Conservation (phyloP, 2,329 filamentous ascomycete genomes). For the Ceratocystis diversiconidia region DNA sequence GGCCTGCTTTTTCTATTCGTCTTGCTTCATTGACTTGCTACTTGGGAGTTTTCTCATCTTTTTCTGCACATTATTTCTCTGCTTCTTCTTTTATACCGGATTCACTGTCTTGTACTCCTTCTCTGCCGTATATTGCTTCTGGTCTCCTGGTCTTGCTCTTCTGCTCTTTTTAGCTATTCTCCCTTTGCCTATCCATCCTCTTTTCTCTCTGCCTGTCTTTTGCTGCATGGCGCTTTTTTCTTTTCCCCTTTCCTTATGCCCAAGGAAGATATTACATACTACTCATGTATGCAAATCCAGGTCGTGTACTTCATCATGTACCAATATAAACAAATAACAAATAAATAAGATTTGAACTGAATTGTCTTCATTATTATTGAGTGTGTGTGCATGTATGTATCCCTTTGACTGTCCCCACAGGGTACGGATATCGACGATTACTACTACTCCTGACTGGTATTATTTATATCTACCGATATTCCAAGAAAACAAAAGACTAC, state of each 20-base stretch:
- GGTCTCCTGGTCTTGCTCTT: neutral
- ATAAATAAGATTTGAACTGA: neutral
- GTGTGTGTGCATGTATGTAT: neutral
- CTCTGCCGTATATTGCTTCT: slow-evolving; percentile 1
- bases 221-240: neutral
- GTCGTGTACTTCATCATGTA: neutral
- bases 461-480: neutral
- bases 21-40: neutral
- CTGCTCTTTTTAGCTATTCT: neutral
- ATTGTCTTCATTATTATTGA: neutral
- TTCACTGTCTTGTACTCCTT: neutral
- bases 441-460: neutral
- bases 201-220: neutral
- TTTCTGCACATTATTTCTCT: slow-evolving; percentile 14
- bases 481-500: slow-evolving; percentile 1
- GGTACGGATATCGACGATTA: neutral
- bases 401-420: neutral
- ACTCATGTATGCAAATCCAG: neutral
- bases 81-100: slow-evolving; percentile 4
- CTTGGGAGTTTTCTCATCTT: neutral
- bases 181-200: neutral
- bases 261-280: slow-evolving; percentile 8
- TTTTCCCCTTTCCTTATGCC: slow-evolving; percentile 11
- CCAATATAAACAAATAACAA: neutral
- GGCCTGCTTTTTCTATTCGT: neutral